Evolutionary conservation across 2,329 filamentous ascomycete species (phyloP).

Genomic region (Fusarium torreyae): DNA sequence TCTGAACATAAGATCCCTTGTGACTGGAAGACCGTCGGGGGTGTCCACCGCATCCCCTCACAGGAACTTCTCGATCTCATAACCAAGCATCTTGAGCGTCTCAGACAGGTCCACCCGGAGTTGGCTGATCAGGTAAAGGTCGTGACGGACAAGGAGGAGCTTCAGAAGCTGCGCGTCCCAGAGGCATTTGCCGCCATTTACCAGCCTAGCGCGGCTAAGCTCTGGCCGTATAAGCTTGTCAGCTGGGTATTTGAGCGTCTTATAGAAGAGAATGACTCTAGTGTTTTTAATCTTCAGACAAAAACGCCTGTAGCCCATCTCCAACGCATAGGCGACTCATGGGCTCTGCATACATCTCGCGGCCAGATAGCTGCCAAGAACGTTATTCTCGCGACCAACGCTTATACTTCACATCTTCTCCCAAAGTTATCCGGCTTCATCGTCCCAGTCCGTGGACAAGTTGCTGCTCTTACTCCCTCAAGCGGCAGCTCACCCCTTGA

Average conservation of each 20-base stretch:
- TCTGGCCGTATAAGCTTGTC: conserved; percentile 91
- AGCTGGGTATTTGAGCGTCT: conserved; percentile 77
- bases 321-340: conserved; percentile 59
- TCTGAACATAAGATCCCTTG: conserved; percentile 72
- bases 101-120: conserved; percentile 69
- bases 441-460: conserved; percentile 82
- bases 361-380: conserved; percentile 75
- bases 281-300: conserved; percentile 80
- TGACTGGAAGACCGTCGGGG: conserved; percentile 76
- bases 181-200: conserved; percentile 74
- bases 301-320: conserved; percentile 74
- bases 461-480: conserved; percentile 76
- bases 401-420: conserved; percentile 83
- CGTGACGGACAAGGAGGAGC: conserved; percentile 55
- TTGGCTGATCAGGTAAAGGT: conserved; percentile 66
- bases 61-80: conserved; percentile 68
- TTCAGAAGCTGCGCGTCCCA: conserved; percentile 69
- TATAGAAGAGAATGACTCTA: conserved; percentile 55
- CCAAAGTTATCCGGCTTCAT: conserved; percentile 79
- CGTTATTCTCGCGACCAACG: conserved; percentile 87
- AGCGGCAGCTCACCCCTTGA: conserved; percentile 57
- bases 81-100: conserved; percentile 63
- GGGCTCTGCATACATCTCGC: conserved; percentile 77
- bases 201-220: conserved; percentile 74
- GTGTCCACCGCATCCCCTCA: conserved; percentile 75